Evolutionary conservation across 73 alveolate genomes (phyloP), one percentile per base, ranked within the genome.

Genomic region (Symbiodinium pilosum): DNA sequence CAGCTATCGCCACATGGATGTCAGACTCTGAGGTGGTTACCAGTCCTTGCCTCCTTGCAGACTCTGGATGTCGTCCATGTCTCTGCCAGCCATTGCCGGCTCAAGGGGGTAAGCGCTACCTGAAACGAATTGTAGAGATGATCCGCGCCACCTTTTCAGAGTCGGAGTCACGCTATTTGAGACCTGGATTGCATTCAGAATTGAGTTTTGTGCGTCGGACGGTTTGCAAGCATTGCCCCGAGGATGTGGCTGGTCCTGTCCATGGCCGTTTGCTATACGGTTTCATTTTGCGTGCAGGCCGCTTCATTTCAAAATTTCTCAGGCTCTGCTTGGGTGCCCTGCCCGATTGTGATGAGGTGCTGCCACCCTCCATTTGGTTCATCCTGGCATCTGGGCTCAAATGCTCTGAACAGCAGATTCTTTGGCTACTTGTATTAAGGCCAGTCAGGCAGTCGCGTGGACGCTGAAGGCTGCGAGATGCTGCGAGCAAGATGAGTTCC

Each of bases 1-100:
- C 64, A 89, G 96, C 59, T 89, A 89, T 85, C 75, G 96, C n/a
- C 96, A 89, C 32, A 89, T 89, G 96, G 96, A 89, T 32, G 96
- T 42, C 87, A 8, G 73, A 38, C 41, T 44, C 95, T 88, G 86
- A 6, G 4, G 69, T 12, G n/a, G n/a, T n/a, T n/a, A n/a, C n/a
- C n/a, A n/a, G n/a, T n/a, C n/a, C n/a, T n/a, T n/a, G n/a, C n/a
- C n/a, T n/a, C n/a, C n/a, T n/a, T n/a, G n/a, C n/a, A n/a, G n/a
- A 47, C 59, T 47, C 14, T 47, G 21, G 59, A 47, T 9, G 59
- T 47, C 59, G 21, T 47, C 14, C 59, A 14, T 14, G 6, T 9
- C 14, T 47, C 59, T 14, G 59, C 59, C 14, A n/a, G 59, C 59
- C 59, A 47, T 6, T 47, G 6, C 59, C 14, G 14, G 59, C 59